phyloP scores from a whole-genome alignment of 768 basidiomycete species.

The Mycena amicta region DNA sequence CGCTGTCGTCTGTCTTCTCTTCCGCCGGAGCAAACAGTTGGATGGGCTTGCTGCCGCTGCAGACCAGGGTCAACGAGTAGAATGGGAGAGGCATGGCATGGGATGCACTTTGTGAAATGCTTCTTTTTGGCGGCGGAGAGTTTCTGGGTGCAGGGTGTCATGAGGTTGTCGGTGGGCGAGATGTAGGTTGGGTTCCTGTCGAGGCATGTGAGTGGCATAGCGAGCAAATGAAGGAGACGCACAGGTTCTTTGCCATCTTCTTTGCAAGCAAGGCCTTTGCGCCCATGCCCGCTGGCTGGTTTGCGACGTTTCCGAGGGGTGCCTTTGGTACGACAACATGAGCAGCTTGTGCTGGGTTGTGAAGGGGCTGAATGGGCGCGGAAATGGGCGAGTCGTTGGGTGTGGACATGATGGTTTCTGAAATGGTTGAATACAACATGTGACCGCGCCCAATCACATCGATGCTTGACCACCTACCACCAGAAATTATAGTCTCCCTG shows the following conservation, averaged over 20 bases:
- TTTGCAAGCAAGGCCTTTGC: constrained; percentile 92
- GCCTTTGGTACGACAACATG: constrained; percentile 78
- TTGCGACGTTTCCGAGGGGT: constrained; percentile 68
- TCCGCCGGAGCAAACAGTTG: constrained; percentile 58
- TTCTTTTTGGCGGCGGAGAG: constrained; percentile 90
- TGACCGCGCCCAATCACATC: no score
- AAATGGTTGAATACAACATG: no score
- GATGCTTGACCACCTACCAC: constrained; percentile 25
- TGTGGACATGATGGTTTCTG: constrained; percentile 53
- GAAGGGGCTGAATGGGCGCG: constrained; percentile 76
- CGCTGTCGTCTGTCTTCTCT: constrained; percentile 42
- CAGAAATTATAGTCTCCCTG: constrained; percentile 29
- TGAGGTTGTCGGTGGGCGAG: constrained; percentile 93
- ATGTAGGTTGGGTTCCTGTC: constrained; percentile 82
- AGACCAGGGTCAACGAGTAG: constrained; percentile 6
- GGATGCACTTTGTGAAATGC: constrained; percentile 83
- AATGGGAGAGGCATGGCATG: background rate
- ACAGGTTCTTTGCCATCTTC: constrained; percentile 90
- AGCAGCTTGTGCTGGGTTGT: constrained; percentile 82
- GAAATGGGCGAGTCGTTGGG: constrained; percentile 67
- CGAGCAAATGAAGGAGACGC: constrained; percentile 34
- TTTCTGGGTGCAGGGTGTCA: constrained; percentile 94
- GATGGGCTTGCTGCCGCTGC: constrained; percentile 63
- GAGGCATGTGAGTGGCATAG: constrained; percentile 9
- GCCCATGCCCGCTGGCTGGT: constrained; percentile 72